Conservation (phyloP, 2,329 filamentous ascomycete species). For the Calonectria fujianensis region DNA sequence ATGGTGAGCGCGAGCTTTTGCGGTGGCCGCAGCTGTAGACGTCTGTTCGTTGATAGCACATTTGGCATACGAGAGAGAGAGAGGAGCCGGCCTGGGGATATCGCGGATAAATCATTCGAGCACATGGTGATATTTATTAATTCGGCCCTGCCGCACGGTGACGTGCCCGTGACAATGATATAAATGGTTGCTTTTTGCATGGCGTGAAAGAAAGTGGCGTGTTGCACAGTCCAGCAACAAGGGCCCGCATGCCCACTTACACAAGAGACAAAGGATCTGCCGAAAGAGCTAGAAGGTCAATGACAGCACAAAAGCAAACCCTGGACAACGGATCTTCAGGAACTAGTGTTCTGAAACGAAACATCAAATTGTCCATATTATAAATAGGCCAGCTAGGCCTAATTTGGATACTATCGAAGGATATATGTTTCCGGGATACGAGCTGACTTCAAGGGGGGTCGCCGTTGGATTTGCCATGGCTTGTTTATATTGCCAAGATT, state of each 20-base stretch:
- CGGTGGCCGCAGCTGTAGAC: constrained; percentile 56
- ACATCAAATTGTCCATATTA: neutral
- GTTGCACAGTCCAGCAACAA: neutral
- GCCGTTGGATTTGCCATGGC: neutral
- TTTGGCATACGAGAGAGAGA: constrained; percentile 20
- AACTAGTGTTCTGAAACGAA: neutral
- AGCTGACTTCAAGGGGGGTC: neutral
- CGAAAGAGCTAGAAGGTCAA: neutral
- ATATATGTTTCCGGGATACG: constrained; percentile 3
- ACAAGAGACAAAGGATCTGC: neutral
- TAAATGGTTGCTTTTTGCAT: neutral
- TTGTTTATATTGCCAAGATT: neutral
- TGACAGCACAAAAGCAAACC: neutral
- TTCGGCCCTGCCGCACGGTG: neutral
- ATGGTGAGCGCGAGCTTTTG: constrained; percentile 54
- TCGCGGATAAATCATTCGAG: neutral
- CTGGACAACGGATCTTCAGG: neutral
- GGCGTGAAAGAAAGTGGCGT: neutral
- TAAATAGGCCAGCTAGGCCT: neutral
- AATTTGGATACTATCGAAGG: neutral
- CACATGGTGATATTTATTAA: neutral
- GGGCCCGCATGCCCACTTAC: neutral
- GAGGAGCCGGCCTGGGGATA: neutral
- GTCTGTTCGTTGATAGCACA: constrained; percentile 35
- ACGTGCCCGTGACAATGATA: neutral